Evolutionary conservation across 805 yeast species (phyloP), one percentile per base, ranked within the genome.

Genomic region (Blastobotrys muscicola): DNA sequence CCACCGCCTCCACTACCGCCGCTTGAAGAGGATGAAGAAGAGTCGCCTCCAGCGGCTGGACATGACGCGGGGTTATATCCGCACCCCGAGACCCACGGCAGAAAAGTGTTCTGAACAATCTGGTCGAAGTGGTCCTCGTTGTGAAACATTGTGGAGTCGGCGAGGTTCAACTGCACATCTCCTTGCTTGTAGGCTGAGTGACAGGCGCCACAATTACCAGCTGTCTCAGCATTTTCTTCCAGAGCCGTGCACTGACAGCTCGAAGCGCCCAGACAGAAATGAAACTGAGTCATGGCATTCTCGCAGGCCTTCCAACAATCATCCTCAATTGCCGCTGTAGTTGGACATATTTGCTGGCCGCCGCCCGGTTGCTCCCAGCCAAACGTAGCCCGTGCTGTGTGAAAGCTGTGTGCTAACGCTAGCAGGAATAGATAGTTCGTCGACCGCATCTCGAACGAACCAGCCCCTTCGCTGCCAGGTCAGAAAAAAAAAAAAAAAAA

Each of bases 271-370:
- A 40, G 13, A 33, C 53, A 50, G 8, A 42, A 14, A 12, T 35
- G 32, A 2, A 47, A 37, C 23, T 42, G 37, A 3, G 42, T 35
- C 7, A 49, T 33, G 8, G 48, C 46, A 20, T 43, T 26, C 32
- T 49, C 39, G 36, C 54, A 50, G n/a, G 43, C 32, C 14, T 45
- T 36, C 48, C 49, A 46, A 36, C 54, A 50, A 20, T 49, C 48
- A 8, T 23, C 13, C 12, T 39, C 35, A 5, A 41, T 34, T 4
- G 15, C 36, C 16, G 38, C 29, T 13, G 26, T 36, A 9, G 13
- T 16, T 15, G 38, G 31, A 10, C 31, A 36, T 36, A 23, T 30
- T 14, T 15, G 38, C 15, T 33, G 36, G 4, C 36, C 36, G 10
- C 16, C 15, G 16, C 36, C 36, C 16, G 15, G 15, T 13, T 20